These are phyloP conservation scores for Singerocomus inundabilis DNA, from an alignment of 1,284 basidiomycete species.

Conservation along the genomic window DNA sequence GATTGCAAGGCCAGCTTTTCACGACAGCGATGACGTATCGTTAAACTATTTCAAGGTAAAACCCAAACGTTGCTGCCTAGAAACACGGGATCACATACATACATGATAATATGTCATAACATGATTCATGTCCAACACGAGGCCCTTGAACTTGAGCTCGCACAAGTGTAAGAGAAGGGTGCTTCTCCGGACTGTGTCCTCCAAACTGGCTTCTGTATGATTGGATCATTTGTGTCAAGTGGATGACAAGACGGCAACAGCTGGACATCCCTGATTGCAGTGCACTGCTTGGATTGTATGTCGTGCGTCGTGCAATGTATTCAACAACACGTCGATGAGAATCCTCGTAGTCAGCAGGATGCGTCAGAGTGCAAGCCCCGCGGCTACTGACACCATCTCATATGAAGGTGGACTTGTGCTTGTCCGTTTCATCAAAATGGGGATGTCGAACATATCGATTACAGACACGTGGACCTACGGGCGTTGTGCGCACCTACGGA, in stretches of 20 bases:
- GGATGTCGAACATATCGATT: conserved; percentile 11
- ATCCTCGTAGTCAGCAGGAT: not conserved
- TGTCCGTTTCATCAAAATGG: conserved; percentile 27
- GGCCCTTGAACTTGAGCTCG: conserved; percentile 19
- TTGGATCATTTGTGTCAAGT: conserved; percentile 14
- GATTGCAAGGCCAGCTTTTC: conserved; percentile 10
- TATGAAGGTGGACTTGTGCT: conserved; percentile 2
- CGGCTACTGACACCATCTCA: conserved; percentile 4
- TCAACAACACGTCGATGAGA: conserved; percentile 3
- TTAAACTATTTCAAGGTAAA: conserved; percentile 23
- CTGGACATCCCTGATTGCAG: not conserved
- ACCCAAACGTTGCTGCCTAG: conserved; percentile 18
- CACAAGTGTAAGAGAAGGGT: conserved; percentile 6
- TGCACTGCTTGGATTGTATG: not conserved
- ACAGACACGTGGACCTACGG: conserved; percentile 14
- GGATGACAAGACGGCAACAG: conserved; percentile 5
- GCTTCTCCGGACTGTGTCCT: conserved; percentile 5
- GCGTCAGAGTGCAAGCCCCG: conserved; percentile 4
- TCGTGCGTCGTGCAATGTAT: conserved; percentile 7
- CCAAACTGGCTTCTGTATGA: conserved; percentile 6
- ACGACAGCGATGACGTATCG: conserved; percentile 31
- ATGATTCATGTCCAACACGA: conserved; percentile 28
- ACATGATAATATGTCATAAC: conserved; percentile 8
- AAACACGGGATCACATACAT: conserved; percentile 20
- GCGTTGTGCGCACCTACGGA: conserved; percentile 11